Base-by-base conservation (phyloP, 2,329 filamentous ascomycete genomes). In the Colletotrichum euphorbiae region DNA sequence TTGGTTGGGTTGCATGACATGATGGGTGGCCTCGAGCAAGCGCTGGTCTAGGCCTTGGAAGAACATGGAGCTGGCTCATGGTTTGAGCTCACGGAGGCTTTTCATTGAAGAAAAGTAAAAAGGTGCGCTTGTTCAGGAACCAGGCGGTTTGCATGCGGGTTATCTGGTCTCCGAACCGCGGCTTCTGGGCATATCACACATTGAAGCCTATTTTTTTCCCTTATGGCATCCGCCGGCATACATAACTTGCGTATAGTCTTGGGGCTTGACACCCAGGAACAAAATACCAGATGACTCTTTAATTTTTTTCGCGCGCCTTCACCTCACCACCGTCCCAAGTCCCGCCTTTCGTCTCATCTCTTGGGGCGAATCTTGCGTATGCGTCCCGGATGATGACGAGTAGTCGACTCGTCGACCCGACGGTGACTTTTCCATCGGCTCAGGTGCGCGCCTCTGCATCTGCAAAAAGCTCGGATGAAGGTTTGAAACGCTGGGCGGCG, bases 21-120 rank as follows among this genome's bases (percentile, higher is more conserved):
- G 64, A n/a, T 40, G 36, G 33, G 24, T 15, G 52, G 61, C 61
- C 61, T 54, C n/a, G 65, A 68, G 54, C 61, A 68, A 68, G 65
- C 59, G 65, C 61, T 59, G 65, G 46, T 65, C 65, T 59, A 59
- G 65, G 54, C 54, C 36, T n/a, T n/a, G 36, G 33, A 15, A 48
- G 48, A 11, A 28, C 12, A 43, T 59, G 42, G 15, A 28, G 28
- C 28, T n/a, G n/a, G 17, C 42, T 45, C n/a, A 45, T 19, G 42
- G 15, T 45, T 19, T n/a, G 42, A 45, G 42, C 42, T 9, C n/a
- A 12, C 8, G 42, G 19, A 45, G 17, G 42, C 42, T 19, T 11
- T 12, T 15, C 28, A 28, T 28, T 28, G 28, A 8, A 38, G 33
- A 38, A 15, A 38, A 11, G 12, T n/a, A 2, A 19, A 43, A 45